Evolutionary conservation across 2,329 filamentous ascomycete species (phyloP), one percentile per base, ranked within the genome.

Genomic region (Ophiocordyceps sinensis): DNA sequence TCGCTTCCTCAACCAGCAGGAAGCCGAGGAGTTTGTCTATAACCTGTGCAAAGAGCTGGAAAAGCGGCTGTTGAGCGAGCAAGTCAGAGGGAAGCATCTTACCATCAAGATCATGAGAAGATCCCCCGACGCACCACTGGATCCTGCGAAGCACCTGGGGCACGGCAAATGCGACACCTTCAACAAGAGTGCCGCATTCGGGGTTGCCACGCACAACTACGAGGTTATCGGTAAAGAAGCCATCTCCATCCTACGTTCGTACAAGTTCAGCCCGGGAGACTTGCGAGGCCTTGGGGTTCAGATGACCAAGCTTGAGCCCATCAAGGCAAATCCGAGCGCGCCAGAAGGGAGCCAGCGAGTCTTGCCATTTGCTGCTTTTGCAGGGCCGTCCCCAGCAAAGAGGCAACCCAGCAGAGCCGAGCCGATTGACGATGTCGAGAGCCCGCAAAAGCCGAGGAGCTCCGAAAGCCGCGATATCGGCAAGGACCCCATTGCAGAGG

Each of bases 101-200:
- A 94, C 87, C 0, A 77, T 98, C 69, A 96, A 95, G 57, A 82
- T 98, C 45, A 95, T 98, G 87, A 76, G 82, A 46, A 77, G 89
- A 45, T 77, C 88, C 14, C 67, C 79, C 19, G 84, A 94, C 62
- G 89, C 91, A 14, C 91, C 91, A 0, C 63, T 95, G 14, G 88
- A 96, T 56, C 86, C 91, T 2, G 78, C 82, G 0, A 98, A 98
- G 55, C 87, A 95, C 61, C 70, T 98, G 1, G 91, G 91, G 0
- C 91, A 96, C 60, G 91, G 91, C 2, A 89, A 87, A 60, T 98
- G 91, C 54, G 91, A 98, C 55, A 84, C 79, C 0, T 93, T 88
- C 66, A 96, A 86, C 65, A 96, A 93, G 59, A 94, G 86, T 51
- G 61, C 82, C 9, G 58, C 78, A 2, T 80, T 98, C 45, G 88